Percentiles rank a stretch among this genome's conserved stretches.
These are phyloP conservation scores for Craspedostauros australis DNA, from an alignment of 108 stramenopile genomes.

Conservation along the genomic window DNA sequence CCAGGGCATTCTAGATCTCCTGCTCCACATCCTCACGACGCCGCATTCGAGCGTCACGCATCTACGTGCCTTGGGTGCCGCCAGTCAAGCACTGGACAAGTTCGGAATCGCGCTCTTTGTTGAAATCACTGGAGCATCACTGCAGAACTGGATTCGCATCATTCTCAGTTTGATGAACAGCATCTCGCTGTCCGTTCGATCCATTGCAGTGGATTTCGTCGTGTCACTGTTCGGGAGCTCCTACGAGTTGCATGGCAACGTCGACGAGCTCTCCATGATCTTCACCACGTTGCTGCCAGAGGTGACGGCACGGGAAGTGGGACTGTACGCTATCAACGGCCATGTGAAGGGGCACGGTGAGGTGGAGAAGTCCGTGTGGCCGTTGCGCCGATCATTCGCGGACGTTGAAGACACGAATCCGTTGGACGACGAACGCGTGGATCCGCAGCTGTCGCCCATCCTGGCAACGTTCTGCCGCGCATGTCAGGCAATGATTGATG, in stretches of 20 bases:
- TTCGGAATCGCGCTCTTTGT: slow-evolving; percentile 70
- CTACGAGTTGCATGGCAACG: slow-evolving; percentile 53
- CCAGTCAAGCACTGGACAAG: slow-evolving; percentile 72
- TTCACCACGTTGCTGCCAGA: slow-evolving; percentile 75
- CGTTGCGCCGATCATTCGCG: slow-evolving; percentile 71
- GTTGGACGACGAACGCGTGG: slow-evolving; percentile 75
- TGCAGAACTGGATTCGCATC: slow-evolving; percentile 81
- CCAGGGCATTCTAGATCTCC: slow-evolving; percentile 57
- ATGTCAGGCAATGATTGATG: slow-evolving; percentile 79
- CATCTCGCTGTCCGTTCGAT: slow-evolving; percentile 74
- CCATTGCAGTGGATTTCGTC: slow-evolving; percentile 81
- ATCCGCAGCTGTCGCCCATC: slow-evolving; percentile 68
- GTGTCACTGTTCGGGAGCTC: slow-evolving; percentile 68
- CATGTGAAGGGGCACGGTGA: slow-evolving; percentile 46
- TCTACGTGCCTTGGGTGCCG: slow-evolving; percentile 71
- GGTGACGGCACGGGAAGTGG: slow-evolving; percentile 79
- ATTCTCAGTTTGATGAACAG: slow-evolving; percentile 77
- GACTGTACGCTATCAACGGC: slow-evolving; percentile 55
- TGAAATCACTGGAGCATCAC: slow-evolving; percentile 35
- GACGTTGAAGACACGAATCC: slow-evolving; percentile 84
- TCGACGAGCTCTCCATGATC: slow-evolving; percentile 46
- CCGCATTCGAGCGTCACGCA: slow-evolving; percentile 82
- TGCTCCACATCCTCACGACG: slow-evolving; percentile 71
- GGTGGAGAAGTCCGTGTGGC: slow-evolving; percentile 69
- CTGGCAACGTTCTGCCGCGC: slow-evolving; percentile 63